Evolutionary conservation across 1,139 yeast genomes (phyloP), one percentile per base, ranked within the genome.

Genomic region (Petasospora fabianii): DNA sequence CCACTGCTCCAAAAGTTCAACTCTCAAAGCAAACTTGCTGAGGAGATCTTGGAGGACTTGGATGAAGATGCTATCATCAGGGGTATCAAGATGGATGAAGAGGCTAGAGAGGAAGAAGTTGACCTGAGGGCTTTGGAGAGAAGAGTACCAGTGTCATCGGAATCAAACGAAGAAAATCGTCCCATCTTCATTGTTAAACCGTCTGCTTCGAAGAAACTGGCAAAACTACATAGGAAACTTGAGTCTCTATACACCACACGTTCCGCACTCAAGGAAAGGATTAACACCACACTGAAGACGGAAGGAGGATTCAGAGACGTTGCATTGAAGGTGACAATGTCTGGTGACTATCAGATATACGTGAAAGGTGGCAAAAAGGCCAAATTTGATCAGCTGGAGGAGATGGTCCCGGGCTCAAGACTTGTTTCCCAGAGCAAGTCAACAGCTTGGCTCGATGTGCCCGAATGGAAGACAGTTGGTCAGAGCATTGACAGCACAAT

Each of bases 391-490:
- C 8, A n/a, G 1, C 22, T 53, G 6, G 13, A 22, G 2, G 24
- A 30, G 6, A n/a, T 46, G 2, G 12, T 48, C 1, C 41, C 45
- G 2, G 44, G 27, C 3, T 31, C 46, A 5, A 35, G 26, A 1
- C 33, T 32, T n/a, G 22, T 55, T 6, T 16, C 57, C n/a, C 57
- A 57, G 30, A 52, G 54, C 38, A 39, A 50, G 12, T 59, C 57
- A 31, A 58, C 64, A 0, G 47, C 61, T 15, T 63, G 67, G 67
- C 27, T 61, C 9, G 39, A 49, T 1, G 56, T 60, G 40, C 47
- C 56, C 2, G 45, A 51, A 13, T 70, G 75, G 73, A 51, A 59
- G 4, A 48, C 47, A 1, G 42, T 69, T 11, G 75, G 71, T 0
- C 45, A 52, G 9, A 33, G 34, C 3, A 41, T 62, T 10, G 65